A percentile compares a stretch with the other conserved stretches of the same genome.
phyloP scores from a whole-genome alignment of 345 rosid species.

The Rhodomyrtus tomentosa region DNA sequence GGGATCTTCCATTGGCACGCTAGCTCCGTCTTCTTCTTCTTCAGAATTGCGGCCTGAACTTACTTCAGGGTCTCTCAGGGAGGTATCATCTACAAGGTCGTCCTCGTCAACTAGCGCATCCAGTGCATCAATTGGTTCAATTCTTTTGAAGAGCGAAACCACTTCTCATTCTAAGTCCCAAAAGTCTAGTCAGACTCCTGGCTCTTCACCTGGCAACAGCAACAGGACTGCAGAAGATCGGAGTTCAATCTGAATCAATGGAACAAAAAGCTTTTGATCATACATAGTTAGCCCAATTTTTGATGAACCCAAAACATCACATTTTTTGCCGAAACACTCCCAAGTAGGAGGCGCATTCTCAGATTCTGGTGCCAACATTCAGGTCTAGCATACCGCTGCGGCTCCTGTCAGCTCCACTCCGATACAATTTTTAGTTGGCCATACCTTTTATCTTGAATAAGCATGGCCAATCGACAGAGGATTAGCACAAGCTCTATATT shows the following conservation, averaged over 20 bases:
- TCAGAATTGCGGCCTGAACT: slow-evolving; percentile 57
- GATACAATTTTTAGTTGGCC: background rate
- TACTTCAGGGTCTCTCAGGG: slow-evolving; percentile 29
- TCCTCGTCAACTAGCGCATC: background rate
- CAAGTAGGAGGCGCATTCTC: background rate
- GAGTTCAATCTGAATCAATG: background rate
- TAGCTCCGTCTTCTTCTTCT: slow-evolving; percentile 68
- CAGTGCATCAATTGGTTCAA: slow-evolving; percentile 1
- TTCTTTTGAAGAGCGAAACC: background rate
- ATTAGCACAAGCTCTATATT: slow-evolving; percentile 4
- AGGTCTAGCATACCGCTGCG: background rate
- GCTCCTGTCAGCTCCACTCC: background rate
- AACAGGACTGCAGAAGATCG: slow-evolving; percentile 1
- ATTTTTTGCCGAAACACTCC: background rate
- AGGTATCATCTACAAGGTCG: slow-evolving; percentile 3
- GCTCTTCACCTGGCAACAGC: background rate
- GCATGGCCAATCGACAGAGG: background rate
- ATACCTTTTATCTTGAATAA: background rate
- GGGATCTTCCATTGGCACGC: slow-evolving; percentile 53
- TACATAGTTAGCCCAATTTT: background rate
- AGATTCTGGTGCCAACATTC: background rate
- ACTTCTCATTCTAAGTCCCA: background rate
- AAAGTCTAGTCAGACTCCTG: background rate
- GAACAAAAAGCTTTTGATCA: background rate
- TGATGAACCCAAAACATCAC: background rate